phyloP scores from a whole-genome alignment of 2,329 filamentous ascomycete genomes.

The Hansfordia pulvinata region DNA sequence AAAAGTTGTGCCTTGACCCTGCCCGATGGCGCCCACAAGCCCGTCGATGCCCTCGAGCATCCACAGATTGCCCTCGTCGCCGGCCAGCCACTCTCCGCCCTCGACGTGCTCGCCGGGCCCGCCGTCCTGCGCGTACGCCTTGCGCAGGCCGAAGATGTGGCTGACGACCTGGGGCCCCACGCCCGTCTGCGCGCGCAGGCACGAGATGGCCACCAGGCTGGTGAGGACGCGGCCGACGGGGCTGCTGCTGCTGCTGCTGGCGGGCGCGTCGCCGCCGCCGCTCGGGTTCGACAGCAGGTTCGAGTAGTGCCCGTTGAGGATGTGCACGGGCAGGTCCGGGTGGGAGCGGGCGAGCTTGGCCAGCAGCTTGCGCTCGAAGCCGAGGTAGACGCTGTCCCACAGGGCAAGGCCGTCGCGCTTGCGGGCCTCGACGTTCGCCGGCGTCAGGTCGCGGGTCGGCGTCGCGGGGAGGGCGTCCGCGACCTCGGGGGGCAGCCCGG shows the following conservation, averaged over 20 bases:
- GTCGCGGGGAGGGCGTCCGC: conserved; percentile 35
- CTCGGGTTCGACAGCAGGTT: conserved; percentile 58
- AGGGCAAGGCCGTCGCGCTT: conserved; percentile 46
- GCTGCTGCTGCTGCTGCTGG: conserved; percentile 18
- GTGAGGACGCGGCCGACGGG: conserved; percentile 59
- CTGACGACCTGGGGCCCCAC: conserved; percentile 72
- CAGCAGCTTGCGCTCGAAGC: conserved; percentile 59
- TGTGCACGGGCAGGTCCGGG: conserved; percentile 71
- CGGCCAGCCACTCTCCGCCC: conserved; percentile 45
- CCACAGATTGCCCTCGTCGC: conserved; percentile 53
- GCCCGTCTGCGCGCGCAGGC: conserved; percentile 64
- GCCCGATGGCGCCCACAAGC: conserved; percentile 32
- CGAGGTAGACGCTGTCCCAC: conserved; percentile 67
- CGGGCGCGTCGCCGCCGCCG: conserved; percentile 8
- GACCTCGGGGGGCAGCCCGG: conserved; percentile 44
- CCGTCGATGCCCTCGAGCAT: conserved; percentile 46
- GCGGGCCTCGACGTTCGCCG: conserved; percentile 38
- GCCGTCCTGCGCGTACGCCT: conserved; percentile 42
- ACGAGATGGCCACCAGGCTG: conserved; percentile 59
- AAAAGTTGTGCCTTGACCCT: conserved; percentile 36
- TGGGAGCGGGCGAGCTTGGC: conserved; percentile 61
- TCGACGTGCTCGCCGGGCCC: conserved; percentile 30
- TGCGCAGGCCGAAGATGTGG: conserved; percentile 69
- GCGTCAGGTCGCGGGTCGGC: conserved; percentile 38
- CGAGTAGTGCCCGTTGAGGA: conserved; percentile 62